Base-by-base conservation (phyloP, 164 flowering plant species). In the Magnolia changhungtana region DNA sequence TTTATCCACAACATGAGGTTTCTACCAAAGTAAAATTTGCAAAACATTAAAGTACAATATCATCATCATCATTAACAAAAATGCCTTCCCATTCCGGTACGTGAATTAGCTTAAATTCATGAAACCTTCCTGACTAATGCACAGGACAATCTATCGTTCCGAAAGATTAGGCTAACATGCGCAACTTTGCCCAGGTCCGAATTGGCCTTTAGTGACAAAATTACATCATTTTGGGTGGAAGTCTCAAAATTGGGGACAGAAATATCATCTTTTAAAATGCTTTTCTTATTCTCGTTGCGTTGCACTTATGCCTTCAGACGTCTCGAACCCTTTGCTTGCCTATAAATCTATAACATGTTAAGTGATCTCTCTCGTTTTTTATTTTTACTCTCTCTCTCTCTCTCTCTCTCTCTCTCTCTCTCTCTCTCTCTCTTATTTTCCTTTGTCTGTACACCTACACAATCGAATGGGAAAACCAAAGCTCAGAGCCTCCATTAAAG, bases 401-500 rank as follows among this genome's bases (percentile, higher is more conserved):
- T 61, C 67, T 29, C 51, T 21, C 52, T 21, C 51, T 24, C 69
- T 52, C 77, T 75, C 21, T 45, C 68, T 69, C 50, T 69, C 78
- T 20, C 76, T 61, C 67, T 29, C 52, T 23, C 52, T n/a, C n/a
- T 63, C 67, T 29, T 1, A 24, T 16, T 58, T 31, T n/a, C 64
- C 65, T 29, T n/a, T 55, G 20, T 55, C 65, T 55, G 72, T 64
- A 58, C 51, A 24, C 18, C 55, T 49, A 18, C 63, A 29, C 19
- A 8, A 19, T 68, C 74, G 52, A 52, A 75, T 75, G 78, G 78
- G 78, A 20, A 75, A 75, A 59, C 78, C 78, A 58, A 75, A 75
- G 78, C 78, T 75, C 19, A 69, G 27, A 55, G 69, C 78, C 78
- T 68, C 78, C 78, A 75, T 75, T 24, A 75, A 75, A 75, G 73